phyloP scores from a whole-genome alignment of 2,329 filamentous ascomycete species.

The Sclerotinia trifoliorum region DNA sequence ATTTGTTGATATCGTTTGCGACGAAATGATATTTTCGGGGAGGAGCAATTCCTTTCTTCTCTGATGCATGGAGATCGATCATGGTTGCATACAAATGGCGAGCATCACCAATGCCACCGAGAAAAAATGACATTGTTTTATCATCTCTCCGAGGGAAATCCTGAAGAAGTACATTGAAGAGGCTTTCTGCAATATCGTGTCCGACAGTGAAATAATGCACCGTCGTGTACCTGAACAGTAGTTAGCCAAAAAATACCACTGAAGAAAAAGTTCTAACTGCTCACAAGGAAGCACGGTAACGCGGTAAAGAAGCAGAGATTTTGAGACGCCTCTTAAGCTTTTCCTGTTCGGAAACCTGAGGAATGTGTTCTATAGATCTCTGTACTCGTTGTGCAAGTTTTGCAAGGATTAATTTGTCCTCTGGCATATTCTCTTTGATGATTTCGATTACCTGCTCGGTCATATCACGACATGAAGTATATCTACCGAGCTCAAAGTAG shows the following conservation, averaged over 20 bases:
- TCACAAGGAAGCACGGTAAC: not conserved
- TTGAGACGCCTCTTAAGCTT: not conserved
- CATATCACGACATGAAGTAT: not conserved
- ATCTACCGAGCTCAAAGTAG: not conserved
- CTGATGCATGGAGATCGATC: conserved; percentile 17
- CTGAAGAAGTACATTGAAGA: not conserved
- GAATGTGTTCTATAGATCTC: not conserved
- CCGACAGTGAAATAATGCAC: conserved; percentile 16
- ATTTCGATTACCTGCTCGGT: not conserved
- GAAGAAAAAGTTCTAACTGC: not conserved
- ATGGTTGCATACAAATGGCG: conserved; percentile 22
- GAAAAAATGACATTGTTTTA: conserved; percentile 23
- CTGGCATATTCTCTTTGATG: not conserved
- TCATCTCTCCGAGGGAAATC: not conserved
- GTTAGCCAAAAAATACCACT: not conserved
- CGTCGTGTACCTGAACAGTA: not conserved
- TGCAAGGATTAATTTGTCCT: not conserved
- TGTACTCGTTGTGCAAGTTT: not conserved
- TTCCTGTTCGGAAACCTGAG: not conserved
- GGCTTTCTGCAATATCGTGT: conserved; percentile 9
- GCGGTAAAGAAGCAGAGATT: not conserved
- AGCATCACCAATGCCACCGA: conserved; percentile 25
- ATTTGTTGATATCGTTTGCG: conserved; percentile 26
- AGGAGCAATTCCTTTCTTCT: not conserved
- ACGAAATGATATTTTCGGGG: conserved; percentile 24